These are phyloP conservation scores for Melanogaster broomeanus DNA, from an alignment of 768 basidiomycete genomes.

Conservation along the genomic window DNA sequence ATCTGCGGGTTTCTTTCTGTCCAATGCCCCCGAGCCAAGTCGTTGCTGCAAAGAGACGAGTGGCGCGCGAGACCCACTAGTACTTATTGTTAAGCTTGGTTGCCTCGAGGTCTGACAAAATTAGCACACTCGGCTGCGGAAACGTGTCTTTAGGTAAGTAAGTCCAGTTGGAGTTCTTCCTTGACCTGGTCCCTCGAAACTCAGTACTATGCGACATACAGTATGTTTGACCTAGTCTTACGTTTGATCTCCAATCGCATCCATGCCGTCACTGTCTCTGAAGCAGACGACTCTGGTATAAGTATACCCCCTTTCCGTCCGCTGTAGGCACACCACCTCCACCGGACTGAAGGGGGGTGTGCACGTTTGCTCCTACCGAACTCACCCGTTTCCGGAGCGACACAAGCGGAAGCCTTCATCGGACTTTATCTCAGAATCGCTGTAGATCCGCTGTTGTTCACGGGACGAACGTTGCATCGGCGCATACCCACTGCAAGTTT, in stretches of 20 bases:
- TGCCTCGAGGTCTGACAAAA: neutral
- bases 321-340: conserved; percentile 22
- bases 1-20: neutral
- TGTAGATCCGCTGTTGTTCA: neutral
- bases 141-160: too few relatives aligned
- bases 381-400: neutral
- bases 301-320: conserved; percentile 20
- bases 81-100: neutral
- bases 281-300: neutral
- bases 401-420: neutral
- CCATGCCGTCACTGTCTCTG: neutral
- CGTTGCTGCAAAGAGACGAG: neutral
- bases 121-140: neutral
- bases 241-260: neutral
- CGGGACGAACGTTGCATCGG: neutral
- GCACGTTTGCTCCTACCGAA: neutral
- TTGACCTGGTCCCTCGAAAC: too few relatives aligned
- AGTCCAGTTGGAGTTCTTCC: too few relatives aligned
- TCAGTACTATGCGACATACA: neutral
- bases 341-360: conserved; percentile 22
- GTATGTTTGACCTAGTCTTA: too few relatives aligned
- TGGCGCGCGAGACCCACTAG: too few relatives aligned
- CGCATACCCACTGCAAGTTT: too few relatives aligned
- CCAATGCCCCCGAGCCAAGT: neutral
- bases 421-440: neutral